Evolutionary conservation across 768 basidiomycete genomes (phyloP).

Genomic region (Phylloporus scabripes): DNA sequence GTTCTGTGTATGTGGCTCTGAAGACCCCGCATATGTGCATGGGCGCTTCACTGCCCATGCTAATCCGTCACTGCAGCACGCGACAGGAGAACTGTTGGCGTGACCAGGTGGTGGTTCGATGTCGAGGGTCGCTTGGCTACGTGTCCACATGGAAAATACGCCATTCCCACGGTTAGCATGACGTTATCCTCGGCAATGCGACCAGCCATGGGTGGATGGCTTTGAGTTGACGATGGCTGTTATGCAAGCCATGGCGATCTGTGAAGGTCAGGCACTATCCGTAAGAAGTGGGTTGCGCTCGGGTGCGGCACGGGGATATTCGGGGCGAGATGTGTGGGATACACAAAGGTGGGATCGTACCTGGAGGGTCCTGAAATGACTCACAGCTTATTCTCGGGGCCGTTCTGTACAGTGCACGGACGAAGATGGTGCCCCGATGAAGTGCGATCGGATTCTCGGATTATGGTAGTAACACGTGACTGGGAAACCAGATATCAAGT

Average conservation of each 20-base stretch:
- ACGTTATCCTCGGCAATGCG: background rate
- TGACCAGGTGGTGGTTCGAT: too few relatives aligned
- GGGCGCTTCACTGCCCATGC: background rate
- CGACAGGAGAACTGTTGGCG: background rate
- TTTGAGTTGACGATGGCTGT: background rate
- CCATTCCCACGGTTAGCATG: background rate
- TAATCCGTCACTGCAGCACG: background rate
- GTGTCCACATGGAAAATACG: background rate
- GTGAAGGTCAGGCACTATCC: background rate
- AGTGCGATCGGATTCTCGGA: background rate
- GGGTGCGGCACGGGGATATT: constrained; percentile 3
- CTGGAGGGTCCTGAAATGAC: background rate
- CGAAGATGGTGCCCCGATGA: background rate
- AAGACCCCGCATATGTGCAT: background rate
- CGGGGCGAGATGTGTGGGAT: constrained; percentile 3
- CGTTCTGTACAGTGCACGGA: background rate
- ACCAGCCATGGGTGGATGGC: background rate
- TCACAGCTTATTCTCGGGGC: background rate
- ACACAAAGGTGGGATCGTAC: background rate
- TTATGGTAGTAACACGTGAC: constrained; percentile 13
- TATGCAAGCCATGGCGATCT: background rate
- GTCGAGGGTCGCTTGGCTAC: too few relatives aligned
- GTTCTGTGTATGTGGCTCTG: background rate
- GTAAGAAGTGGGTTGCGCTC: background rate
- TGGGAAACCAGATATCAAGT: background rate